Conservation (phyloP, 164 flowering plant species). For the Vitis rupestris region DNA sequence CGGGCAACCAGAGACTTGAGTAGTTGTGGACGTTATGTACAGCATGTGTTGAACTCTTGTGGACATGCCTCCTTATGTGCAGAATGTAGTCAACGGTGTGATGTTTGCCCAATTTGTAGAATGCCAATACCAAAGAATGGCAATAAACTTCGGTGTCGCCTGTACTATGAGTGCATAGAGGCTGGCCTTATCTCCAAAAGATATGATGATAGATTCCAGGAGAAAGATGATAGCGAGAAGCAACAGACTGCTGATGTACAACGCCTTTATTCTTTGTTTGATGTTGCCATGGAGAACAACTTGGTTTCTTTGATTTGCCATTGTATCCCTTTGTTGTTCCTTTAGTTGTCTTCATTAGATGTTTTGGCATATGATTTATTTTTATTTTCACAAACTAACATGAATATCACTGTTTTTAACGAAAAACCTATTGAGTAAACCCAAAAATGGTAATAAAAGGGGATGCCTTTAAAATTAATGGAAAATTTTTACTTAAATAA, state of each 20-base stretch:
- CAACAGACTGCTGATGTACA: constrained; percentile 61
- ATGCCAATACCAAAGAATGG: constrained; percentile 54
- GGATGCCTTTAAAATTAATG: background rate
- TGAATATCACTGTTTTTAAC: too few species aligned
- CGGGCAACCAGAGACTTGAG: constrained; percentile 92
- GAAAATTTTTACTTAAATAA: background rate
- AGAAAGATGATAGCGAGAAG: constrained; percentile 50
- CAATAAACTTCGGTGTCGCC: constrained; percentile 53
- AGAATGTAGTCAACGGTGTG: constrained; percentile 89
- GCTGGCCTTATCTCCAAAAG: constrained; percentile 83
- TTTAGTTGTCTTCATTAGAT: background rate
- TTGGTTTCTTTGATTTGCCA: constrained; percentile 88
- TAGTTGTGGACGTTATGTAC: constrained; percentile 87
- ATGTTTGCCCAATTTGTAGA: constrained; percentile 90
- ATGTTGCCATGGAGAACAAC: constrained; percentile 88
- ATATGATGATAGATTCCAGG: constrained; percentile 63
- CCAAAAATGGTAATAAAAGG: background rate
- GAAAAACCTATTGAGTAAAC: background rate
- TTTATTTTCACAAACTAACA: background rate
- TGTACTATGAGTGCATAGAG: constrained; percentile 77
- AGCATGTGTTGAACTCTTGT: constrained; percentile 66
- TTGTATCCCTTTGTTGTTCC: constrained; percentile 67
- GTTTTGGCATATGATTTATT: background rate
- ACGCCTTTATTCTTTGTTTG: constrained; percentile 84
- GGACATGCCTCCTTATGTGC: constrained; percentile 90